Conservation (phyloP, 2,329 filamentous ascomycete species). For the Trichoderma aggressivum region DNA sequence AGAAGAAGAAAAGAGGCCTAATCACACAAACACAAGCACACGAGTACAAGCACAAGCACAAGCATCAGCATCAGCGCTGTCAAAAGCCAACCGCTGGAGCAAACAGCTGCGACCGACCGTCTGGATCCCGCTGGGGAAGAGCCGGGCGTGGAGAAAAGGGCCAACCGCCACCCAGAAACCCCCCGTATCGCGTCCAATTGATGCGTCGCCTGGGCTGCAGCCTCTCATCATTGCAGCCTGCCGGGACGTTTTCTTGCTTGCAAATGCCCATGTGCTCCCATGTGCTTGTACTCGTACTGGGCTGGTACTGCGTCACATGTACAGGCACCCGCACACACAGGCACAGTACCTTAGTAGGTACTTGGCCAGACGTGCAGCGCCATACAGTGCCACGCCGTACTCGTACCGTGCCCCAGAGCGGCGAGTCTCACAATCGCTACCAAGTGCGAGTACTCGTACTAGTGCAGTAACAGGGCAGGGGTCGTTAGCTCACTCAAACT, state of each 20-base stretch:
- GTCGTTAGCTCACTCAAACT: neutral
- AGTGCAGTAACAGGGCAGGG: neutral
- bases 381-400: too few species aligned
- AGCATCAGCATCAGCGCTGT: neutral
- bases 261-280: neutral
- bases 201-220: neutral
- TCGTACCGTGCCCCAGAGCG: neutral
- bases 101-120: conserved; percentile 7
- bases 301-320: neutral
- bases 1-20: neutral
- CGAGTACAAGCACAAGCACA: neutral
- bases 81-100: neutral
- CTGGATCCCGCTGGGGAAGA: conserved; percentile 6
- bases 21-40: neutral
- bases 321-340: neutral
- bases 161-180: neutral
- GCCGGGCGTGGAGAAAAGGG: neutral
- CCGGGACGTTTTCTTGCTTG: neutral
- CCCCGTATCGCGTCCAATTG: neutral
- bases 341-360: neutral
- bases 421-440: neutral
- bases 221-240: conserved; percentile 6
- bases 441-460: too few species aligned
- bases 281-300: neutral
- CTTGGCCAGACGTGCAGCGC: neutral